phyloP scores from a whole-genome alignment of 2,329 filamentous ascomycete genomes.

The Cladobotryum protrusum region DNA sequence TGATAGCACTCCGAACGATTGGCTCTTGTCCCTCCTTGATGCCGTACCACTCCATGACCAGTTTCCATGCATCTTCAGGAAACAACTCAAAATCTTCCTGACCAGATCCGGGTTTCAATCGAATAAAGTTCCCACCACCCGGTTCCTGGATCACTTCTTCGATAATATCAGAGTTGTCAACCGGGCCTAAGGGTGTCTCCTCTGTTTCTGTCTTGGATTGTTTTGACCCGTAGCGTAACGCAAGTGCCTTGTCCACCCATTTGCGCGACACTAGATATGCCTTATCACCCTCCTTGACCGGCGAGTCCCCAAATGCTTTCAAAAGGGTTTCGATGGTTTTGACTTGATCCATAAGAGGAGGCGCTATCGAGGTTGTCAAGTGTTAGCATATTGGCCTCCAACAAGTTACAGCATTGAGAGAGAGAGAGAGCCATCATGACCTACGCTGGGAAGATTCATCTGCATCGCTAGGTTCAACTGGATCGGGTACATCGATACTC shows the following conservation, averaged over 20 bases:
- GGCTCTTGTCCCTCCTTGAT: slow-evolving; percentile 61
- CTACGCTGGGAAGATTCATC: slow-evolving; percentile 23
- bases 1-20: slow-evolving; percentile 71
- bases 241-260: slow-evolving; percentile 71
- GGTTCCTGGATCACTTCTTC: slow-evolving; percentile 51
- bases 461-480: slow-evolving; percentile 14
- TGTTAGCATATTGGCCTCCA: slow-evolving; percentile 2
- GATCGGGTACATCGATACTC: slow-evolving; percentile 34
- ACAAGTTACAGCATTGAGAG: not conserved
- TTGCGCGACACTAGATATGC: slow-evolving; percentile 71
- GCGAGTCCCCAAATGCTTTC: slow-evolving; percentile 43
- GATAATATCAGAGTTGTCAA: slow-evolving; percentile 83
- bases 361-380: slow-evolving; percentile 13
- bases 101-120: slow-evolving; percentile 63
- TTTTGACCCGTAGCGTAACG: slow-evolving; percentile 55
- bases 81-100: slow-evolving; percentile 72
- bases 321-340: slow-evolving; percentile 60
- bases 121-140: slow-evolving; percentile 55
- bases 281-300: slow-evolving; percentile 62
- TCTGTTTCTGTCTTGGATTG: slow-evolving; percentile 52
- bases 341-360: slow-evolving; percentile 55
- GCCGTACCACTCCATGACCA: slow-evolving; percentile 78
- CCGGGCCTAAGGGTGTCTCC: slow-evolving; percentile 61
- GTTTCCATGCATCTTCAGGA: slow-evolving; percentile 72
- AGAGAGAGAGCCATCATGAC: slow-evolving; percentile 8